Percentiles rank a stretch among this genome's conserved stretches.
phyloP scores from a whole-genome alignment of 768 basidiomycete species.

The Xanthoconium stramineum region DNA sequence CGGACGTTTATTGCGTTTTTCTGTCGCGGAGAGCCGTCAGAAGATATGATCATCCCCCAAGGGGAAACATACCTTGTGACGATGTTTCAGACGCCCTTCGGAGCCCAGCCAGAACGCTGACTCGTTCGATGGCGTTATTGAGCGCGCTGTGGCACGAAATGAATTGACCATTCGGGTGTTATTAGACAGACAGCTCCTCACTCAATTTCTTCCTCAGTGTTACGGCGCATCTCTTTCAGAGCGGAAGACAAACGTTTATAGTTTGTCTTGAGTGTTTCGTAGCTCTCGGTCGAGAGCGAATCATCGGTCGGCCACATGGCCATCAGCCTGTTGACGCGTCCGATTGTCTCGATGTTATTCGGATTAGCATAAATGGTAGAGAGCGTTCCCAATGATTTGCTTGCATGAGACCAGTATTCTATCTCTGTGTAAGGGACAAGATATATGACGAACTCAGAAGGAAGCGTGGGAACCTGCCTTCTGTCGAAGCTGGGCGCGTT shows the following conservation, averaged over 20 bases:
- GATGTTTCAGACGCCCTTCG: slow-evolving; percentile 64
- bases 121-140: slow-evolving; percentile 65
- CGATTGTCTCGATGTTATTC: slow-evolving; percentile 54
- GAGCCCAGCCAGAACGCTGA: slow-evolving; percentile 68
- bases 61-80: slow-evolving; percentile 47
- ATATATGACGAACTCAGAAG: slow-evolving; percentile 9
- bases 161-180: slow-evolving; percentile 6
- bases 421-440: slow-evolving; percentile 48
- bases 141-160: slow-evolving; percentile 50
- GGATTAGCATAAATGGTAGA: slow-evolving; percentile 52
- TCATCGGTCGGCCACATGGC: slow-evolving; percentile 73
- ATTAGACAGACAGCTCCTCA: slow-evolving; percentile 32
- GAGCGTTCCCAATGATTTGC: slow-evolving; percentile 53
- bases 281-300: slow-evolving; percentile 60
- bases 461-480: slow-evolving; percentile 52
- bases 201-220: slow-evolving; percentile 64
- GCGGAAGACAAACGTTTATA: slow-evolving; percentile 61
- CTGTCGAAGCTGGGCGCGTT: slow-evolving; percentile 66
- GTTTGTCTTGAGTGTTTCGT: slow-evolving; percentile 58
- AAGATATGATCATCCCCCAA: not conserved
- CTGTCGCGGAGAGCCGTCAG: slow-evolving; percentile 29
- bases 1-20: slow-evolving; percentile 78
- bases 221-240: slow-evolving; percentile 57
- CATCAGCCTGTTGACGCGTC: slow-evolving; percentile 71
- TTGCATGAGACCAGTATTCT: slow-evolving; percentile 72